A percentile compares a stretch with the other conserved stretches of the same genome.
These are phyloP conservation scores for Tricharina praecox DNA, from an alignment of 495 filamentous ascomycete species.

Conservation along the genomic window DNA sequence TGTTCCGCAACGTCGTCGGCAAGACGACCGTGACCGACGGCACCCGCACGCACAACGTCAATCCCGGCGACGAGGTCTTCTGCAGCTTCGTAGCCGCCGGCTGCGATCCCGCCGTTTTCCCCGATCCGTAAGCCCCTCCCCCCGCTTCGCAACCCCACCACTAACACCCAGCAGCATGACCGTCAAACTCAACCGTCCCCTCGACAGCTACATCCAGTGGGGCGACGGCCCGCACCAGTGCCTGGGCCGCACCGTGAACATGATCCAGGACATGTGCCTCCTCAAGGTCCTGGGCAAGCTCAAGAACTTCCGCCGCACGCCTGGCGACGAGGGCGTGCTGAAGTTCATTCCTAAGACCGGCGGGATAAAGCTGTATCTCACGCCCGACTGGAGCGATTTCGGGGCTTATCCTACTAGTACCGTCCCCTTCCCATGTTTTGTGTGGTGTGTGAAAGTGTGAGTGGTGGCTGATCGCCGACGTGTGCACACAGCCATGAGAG, in stretches of 20 bases:
- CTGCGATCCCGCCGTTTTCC: conserved; percentile 10
- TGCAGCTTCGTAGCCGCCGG: conserved; percentile 10
- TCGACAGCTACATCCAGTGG: conserved; percentile 13
- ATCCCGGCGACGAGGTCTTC: conserved; percentile 16
- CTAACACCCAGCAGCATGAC: neutral
- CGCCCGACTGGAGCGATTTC: conserved; percentile 14
- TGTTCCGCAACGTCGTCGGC: conserved; percentile 11
- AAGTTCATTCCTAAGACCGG: conserved; percentile 9
- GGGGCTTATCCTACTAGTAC: conserved; percentile 19
- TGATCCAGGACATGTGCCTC: conserved; percentile 5
- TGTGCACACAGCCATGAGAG: neutral
- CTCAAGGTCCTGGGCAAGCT: conserved; percentile 13
- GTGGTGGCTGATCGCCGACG: neutral
- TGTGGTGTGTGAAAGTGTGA: neutral
- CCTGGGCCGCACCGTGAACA: conserved; percentile 12
- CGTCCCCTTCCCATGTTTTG: neutral
- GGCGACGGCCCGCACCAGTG: conserved; percentile 16
- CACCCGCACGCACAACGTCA: neutral
- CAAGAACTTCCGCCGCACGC: conserved; percentile 10
- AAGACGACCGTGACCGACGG: neutral
- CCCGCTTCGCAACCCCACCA: neutral
- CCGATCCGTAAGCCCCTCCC: conserved; percentile 8
- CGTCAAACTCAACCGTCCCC: conserved; percentile 11
- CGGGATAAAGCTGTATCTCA: conserved; percentile 18
- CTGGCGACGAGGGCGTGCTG: conserved; percentile 15